These are phyloP conservation scores for Allantophomopsis lycopodina DNA, from an alignment of 2,329 filamentous ascomycete genomes.

Conservation along the genomic window DNA sequence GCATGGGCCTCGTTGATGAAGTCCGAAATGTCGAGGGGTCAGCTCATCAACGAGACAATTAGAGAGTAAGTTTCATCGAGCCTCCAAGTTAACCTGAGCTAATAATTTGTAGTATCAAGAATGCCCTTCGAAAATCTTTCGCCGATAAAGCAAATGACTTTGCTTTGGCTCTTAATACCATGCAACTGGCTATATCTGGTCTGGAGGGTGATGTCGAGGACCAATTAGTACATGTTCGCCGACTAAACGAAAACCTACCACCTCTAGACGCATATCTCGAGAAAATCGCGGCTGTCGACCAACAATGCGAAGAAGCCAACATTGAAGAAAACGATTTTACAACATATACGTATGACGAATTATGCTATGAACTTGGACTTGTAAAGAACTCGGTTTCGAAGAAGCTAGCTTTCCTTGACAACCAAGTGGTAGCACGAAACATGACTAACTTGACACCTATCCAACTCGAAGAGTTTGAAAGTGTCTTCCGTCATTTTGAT, in stretches of 20 bases:
- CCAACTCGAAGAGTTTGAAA: constrained; percentile 96
- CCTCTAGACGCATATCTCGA: constrained; percentile 86
- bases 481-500: constrained; percentile 95
- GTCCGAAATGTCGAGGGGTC: constrained; percentile 76
- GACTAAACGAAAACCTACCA: constrained; percentile 70
- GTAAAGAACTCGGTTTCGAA: constrained; percentile 89
- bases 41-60: constrained; percentile 96
- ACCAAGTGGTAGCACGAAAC: constrained; percentile 93
- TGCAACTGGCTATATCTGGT: constrained; percentile 91
- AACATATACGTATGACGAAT: constrained; percentile 96
- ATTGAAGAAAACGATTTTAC: constrained; percentile 99
- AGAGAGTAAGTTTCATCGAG: constrained; percentile 54
- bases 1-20: constrained; percentile 73
- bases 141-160: constrained; percentile 98
- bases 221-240: constrained; percentile 75
- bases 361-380: constrained; percentile 83
- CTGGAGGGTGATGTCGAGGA: constrained; percentile 95
- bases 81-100: constrained; percentile 8
- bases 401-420: constrained; percentile 92
- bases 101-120: constrained; percentile 62
- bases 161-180: constrained; percentile 84
- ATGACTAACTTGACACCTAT: constrained; percentile 99
- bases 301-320: constrained; percentile 88
- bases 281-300: constrained; percentile 73
- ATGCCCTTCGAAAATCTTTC: constrained; percentile 80